Evolutionary conservation across 192 early-diverging fungal genomes (phyloP), one percentile per base, ranked within the genome.

Genomic region (Radiomyces spectabilis): DNA sequence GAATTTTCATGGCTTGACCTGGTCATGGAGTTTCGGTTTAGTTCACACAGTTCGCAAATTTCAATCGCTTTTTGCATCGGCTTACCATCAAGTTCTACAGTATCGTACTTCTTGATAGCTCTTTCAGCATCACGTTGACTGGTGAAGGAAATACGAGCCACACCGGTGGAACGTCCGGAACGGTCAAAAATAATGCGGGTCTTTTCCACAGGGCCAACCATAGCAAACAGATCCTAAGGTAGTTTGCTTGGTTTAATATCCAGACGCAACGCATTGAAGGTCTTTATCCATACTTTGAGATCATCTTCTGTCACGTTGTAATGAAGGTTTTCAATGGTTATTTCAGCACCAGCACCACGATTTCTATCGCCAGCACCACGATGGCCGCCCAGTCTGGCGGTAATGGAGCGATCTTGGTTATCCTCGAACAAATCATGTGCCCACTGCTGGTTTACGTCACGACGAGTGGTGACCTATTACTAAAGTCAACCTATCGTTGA

Each of bases 281-380:
- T 46, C 13, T 31, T n/a, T 30, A 15, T 16, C 32, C n/a, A 15
- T 58, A 79, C 78, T 59, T 72, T 53, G 33, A 81, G 56, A 50
- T 81, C 78, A 22, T 71, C 60, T 65, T 77, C 62, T 15, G 78
- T 81, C 12, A 81, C 78, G 51, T 77, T 67, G 53, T 81, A 81
- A 48, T 75, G 73, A 45, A 81, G 34, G 46, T 81, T 81, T 49
- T 81, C 78, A 12, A 81, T 71, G n/a, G 18, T 24, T 33, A 65
- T 29, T 18, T 38, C 49, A 34, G 12, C 26, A 2, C 19, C 15
- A 15, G 3, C 25, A 48, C 9, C 26, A 5, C 38, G 41, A 44
- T 32, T 47, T 12, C n/a, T n/a, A n/a, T n/a, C n/a, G n/a, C n/a
- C n/a, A n/a, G 34, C 32, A 47, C 43, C 35, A 27, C 42, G 16